Evolutionary conservation across 352 stramenopile species (phyloP).

Genomic region (Pythium oligandrum): DNA sequence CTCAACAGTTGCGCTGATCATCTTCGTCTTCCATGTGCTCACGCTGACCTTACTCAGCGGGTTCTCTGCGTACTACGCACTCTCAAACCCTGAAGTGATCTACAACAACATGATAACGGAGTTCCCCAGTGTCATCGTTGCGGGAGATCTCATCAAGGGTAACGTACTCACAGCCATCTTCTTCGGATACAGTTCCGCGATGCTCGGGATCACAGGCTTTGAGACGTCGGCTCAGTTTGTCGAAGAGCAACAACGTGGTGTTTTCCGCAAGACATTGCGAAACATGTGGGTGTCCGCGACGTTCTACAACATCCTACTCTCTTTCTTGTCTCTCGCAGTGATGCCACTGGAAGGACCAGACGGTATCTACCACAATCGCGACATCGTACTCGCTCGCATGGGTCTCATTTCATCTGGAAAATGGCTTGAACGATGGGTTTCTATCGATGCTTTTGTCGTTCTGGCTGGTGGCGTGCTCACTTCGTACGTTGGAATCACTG

Average conservation of each 20-base stretch:
- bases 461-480: conserved; percentile 71
- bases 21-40: conserved; percentile 67
- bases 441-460: conserved; percentile 75
- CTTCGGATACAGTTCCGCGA: conserved; percentile 61
- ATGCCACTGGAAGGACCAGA: conserved; percentile 35
- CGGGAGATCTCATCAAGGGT: conserved; percentile 21
- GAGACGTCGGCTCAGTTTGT: conserved; percentile 83
- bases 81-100: conserved; percentile 39
- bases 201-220: conserved; percentile 84
- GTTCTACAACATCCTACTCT: conserved; percentile 74
- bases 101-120: conserved; percentile 51
- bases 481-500: conserved; percentile 78
- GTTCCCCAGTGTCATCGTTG: conserved; percentile 44
- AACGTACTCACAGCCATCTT: conserved; percentile 38
- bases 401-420: conserved; percentile 26
- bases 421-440: conserved; percentile 46
- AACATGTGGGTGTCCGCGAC: conserved; percentile 76
- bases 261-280: conserved; percentile 53
- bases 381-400: conserved; percentile 61
- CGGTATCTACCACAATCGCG: conserved; percentile 44
- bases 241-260: conserved; percentile 64
- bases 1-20: conserved; percentile 56
- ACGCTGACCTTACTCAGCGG: conserved; percentile 51
- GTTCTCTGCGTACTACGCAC: conserved; percentile 33
- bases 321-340: conserved; percentile 55